Conservation (phyloP, 768 basidiomycete genomes). For the Termitomyces sp. region DNA sequence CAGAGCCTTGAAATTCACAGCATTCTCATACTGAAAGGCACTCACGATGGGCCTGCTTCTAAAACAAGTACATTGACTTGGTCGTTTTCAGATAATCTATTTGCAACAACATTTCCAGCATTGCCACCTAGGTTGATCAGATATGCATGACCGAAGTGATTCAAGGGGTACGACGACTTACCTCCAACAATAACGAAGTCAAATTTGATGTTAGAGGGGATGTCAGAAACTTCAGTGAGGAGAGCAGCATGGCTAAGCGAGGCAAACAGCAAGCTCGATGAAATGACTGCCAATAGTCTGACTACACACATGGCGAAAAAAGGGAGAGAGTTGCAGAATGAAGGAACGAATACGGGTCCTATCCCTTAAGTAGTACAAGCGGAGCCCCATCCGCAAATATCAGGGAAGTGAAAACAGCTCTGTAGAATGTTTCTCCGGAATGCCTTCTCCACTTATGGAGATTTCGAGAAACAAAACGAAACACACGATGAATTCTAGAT, state of each 20-base stretch:
- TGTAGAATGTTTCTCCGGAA: not conserved
- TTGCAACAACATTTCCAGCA: constrained; percentile 19
- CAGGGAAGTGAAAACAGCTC: not conserved
- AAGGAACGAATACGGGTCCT: not conserved
- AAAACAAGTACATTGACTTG: constrained; percentile 21
- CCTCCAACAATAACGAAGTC: constrained; percentile 19
- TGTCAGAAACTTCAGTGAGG: constrained; percentile 8
- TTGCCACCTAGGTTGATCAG: constrained; percentile 9
- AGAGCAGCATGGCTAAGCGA: constrained; percentile 4
- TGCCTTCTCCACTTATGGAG: not conserved
- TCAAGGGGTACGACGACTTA: not conserved
- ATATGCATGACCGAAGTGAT: not conserved
- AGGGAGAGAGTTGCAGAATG: not conserved
- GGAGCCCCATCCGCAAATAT: not conserved
- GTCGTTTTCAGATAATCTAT: constrained; percentile 20
- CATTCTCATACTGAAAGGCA: not conserved
- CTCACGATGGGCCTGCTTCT: constrained; percentile 22
- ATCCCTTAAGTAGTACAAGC: not conserved
- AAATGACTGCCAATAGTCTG: not conserved
- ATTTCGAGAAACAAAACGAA: not conserved
- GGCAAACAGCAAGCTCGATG: constrained; percentile 2
- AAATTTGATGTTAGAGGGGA: constrained; percentile 10
- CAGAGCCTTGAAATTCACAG: not conserved
- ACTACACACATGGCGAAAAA: not conserved
- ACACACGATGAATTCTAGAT: not conserved